A percentile compares a stretch with the other conserved stretches of the same genome.
These are phyloP conservation scores for Plasmodium billcollinsi DNA, from an alignment of 169 alveolate genomes.

Conservation along the genomic window DNA sequence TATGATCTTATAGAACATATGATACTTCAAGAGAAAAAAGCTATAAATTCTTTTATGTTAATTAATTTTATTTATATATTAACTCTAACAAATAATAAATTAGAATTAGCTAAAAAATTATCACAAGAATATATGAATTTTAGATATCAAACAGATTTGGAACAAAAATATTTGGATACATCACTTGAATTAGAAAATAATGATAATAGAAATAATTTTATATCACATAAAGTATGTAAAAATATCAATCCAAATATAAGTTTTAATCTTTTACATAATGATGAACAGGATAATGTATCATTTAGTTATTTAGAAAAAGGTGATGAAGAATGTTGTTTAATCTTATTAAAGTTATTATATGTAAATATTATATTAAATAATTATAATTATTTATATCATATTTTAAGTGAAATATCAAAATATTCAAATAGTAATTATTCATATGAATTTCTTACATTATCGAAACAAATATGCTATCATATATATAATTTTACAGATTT, in stretches of 20 bases:
- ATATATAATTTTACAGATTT: conserved; percentile 57
- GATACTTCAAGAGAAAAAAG: conserved; percentile 46
- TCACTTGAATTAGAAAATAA: not conserved
- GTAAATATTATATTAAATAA: conserved; percentile 37
- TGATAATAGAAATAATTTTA: not conserved
- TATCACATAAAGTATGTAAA: too few species aligned
- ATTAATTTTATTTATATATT: conserved; percentile 47
- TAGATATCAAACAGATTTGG: conserved; percentile 42
- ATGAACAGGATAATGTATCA: conserved; percentile 32
- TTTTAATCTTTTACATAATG: conserved; percentile 48
- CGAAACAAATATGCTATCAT: conserved; percentile 69
- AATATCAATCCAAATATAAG: not conserved
- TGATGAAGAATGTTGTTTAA: conserved; percentile 36
- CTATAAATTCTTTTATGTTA: conserved; percentile 53
- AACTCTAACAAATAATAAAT: conserved; percentile 58
- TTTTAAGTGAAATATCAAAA: conserved; percentile 46
- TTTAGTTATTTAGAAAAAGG: conserved; percentile 31
- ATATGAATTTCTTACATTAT: conserved; percentile 31
- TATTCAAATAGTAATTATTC: conserved; percentile 25
- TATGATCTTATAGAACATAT: conserved; percentile 68
- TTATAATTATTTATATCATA: conserved; percentile 42
- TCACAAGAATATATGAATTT: conserved; percentile 51
- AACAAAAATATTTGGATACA: not conserved
- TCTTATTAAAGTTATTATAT: conserved; percentile 50
- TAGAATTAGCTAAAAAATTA: conserved; percentile 5